Evolutionary conservation across 108 stramenopile genomes (phyloP).

Genomic region (Cylindrotheca fusiformis): DNA sequence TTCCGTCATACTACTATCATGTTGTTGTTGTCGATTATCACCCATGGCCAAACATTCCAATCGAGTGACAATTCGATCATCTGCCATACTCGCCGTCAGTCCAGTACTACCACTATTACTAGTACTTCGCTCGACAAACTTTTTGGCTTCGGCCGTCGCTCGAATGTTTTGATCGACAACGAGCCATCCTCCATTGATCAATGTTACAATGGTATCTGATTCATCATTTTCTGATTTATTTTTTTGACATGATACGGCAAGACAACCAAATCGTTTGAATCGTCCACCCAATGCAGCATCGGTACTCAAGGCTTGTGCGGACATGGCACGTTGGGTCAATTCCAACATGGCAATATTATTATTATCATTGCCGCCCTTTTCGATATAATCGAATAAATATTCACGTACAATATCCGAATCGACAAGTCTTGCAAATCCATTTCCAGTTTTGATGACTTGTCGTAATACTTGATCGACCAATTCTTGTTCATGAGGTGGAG

Average conservation of each 20-base stretch:
- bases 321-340: constrained; percentile 32
- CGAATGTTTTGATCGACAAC: constrained; percentile 66
- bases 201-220: constrained; percentile 18
- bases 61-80: constrained; percentile 71
- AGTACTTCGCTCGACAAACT: constrained; percentile 42
- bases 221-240: constrained; percentile 3
- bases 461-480: constrained; percentile 41
- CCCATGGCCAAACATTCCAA: constrained; percentile 86
- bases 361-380: not conserved
- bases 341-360: not conserved
- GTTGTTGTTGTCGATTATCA: constrained; percentile 18
- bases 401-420: constrained; percentile 38
- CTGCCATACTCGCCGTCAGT: constrained; percentile 26
- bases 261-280: constrained; percentile 73
- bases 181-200: constrained; percentile 85
- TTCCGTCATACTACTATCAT: not conserved
- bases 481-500: constrained; percentile 8
- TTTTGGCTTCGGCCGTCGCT: constrained; percentile 60
- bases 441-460: constrained; percentile 53
- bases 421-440: constrained; percentile 42
- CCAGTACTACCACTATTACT: not conserved
- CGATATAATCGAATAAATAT: constrained; percentile 40
- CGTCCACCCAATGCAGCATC: constrained; percentile 67
- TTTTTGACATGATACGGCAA: constrained; percentile 28
- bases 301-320: constrained; percentile 40